These are phyloP conservation scores for Przewalskia tangutica DNA, from an alignment of 257 asterid genomes.

Conservation along the genomic window DNA sequence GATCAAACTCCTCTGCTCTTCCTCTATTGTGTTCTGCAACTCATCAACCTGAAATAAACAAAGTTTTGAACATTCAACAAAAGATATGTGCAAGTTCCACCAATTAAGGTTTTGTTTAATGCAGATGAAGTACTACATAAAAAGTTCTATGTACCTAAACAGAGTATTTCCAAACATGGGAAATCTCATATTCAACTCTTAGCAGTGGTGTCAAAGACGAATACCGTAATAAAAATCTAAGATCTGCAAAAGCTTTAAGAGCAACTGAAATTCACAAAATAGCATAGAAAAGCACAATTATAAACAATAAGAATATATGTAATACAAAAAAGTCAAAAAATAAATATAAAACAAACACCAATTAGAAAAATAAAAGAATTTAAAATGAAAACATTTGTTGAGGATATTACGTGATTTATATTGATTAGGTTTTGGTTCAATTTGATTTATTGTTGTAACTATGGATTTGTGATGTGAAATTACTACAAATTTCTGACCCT, in stretches of 20 bases:
- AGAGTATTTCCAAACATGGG: not conserved
- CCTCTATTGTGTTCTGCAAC: conserved; percentile 84
- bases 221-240: not conserved
- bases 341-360: not conserved
- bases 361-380: not conserved
- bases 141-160: not conserved
- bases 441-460: not conserved
- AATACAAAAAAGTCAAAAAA: not conserved
- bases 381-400: not conserved
- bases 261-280: not conserved
- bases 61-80: not conserved
- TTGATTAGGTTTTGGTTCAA: not conserved
- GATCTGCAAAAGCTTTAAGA: not conserved
- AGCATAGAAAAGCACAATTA: not conserved
- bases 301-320: not conserved
- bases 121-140: not conserved
- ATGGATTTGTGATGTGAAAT: not conserved
- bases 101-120: not conserved
- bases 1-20: conserved; percentile 64
- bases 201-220: not conserved
- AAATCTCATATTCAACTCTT: not conserved
- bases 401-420: not conserved
- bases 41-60: conserved; percentile 71
- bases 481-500: too few relatives aligned
- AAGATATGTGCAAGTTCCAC: not conserved